A percentile compares a stretch with the other conserved stretches of the same genome.
phyloP scores from a whole-genome alignment of 208 protist species.

The Wallacemonas sp. region DNA sequence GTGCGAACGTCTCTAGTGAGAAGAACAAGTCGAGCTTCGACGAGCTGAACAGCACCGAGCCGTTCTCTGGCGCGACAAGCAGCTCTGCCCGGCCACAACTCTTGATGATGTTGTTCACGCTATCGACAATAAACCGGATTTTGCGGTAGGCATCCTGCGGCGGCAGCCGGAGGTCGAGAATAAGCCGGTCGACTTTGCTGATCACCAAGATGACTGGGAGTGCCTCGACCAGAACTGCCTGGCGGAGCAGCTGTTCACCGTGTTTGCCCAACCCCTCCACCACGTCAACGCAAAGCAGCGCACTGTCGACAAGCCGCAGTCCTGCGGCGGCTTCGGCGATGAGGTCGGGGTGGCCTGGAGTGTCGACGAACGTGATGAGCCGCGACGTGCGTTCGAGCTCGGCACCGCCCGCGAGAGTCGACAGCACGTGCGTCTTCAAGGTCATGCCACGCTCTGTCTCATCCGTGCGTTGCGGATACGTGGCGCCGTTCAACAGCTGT shows the following conservation, averaged over 20 bases:
- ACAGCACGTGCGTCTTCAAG: slow-evolving; percentile 69
- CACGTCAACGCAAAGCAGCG: slow-evolving; percentile 97
- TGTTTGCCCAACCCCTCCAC: slow-evolving; percentile 94
- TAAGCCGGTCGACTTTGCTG: slow-evolving; percentile 98
- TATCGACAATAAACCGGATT: slow-evolving; percentile 94
- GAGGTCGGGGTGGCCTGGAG: slow-evolving; percentile 98
- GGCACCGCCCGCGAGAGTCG: slow-evolving; percentile 39
- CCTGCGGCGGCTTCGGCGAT: slow-evolving; percentile 93
- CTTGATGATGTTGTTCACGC: slow-evolving; percentile 94
- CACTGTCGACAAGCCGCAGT: slow-evolving; percentile 95
- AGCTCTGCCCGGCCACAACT: slow-evolving; percentile 26
- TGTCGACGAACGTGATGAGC: slow-evolving; percentile 98
- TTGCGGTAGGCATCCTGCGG: slow-evolving; percentile 98
- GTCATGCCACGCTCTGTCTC: slow-evolving; percentile 64
- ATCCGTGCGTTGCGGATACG: slow-evolving; percentile 53
- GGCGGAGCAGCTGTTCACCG: slow-evolving; percentile 84
- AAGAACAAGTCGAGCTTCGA: slow-evolving; percentile 91
- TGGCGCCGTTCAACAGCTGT: slow-evolving; percentile 34
- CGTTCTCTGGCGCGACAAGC: slow-evolving; percentile 72
- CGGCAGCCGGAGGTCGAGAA: slow-evolving; percentile 98
- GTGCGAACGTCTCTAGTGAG: slow-evolving; percentile 94
- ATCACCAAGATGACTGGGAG: slow-evolving; percentile 93
- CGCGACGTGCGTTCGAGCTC: slow-evolving; percentile 46
- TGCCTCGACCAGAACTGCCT: slow-evolving; percentile 70
- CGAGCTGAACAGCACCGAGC: slow-evolving; percentile 93